Evolutionary conservation across 1,284 basidiomycete genomes (phyloP), one percentile per base, ranked within the genome.

Genomic region (Ceratobasidium sp.): DNA sequence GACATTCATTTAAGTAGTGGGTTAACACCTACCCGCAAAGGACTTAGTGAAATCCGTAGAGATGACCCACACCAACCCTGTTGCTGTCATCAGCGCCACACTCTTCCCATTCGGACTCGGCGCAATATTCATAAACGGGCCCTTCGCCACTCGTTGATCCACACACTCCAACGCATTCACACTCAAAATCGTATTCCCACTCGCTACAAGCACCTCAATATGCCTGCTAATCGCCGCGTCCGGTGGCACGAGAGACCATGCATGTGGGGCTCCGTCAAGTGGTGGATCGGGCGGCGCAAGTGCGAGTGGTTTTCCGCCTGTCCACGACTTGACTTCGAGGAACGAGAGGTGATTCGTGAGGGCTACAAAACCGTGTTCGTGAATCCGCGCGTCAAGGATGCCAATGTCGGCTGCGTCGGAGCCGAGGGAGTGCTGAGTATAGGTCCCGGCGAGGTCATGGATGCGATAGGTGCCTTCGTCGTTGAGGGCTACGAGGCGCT

Each of bases 21-120:
- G 29, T 33, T 2, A 60, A 60, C 3, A 33, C 67, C 48, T 29
- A 60, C 67, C 67, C 14, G 74, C 54, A 75, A 41, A 62, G 79
- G 89, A 94, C 47, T 95, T 89, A 76, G 94, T 91, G 80, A 99
- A 97, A 82, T 99, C 96, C 19, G 93, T 89, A 6, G 95, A 97
- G 17, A 98, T 94, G 51, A 99, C 97, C 92, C 94, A 96, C 22
- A 99, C 88, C 14, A 87, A 86, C 11, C 90, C 91, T 29, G 86
- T 85, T 67, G 87, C 89, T 0, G 92, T 96, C 48, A 98, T 84
- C 14, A 99, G 86, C 0, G 96, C 96, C 15, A 99, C 87, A 50
- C 96, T 92, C 80, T 97, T 96, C 45, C 97, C 97, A 79, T 97
- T 97, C 0, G 97, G 97, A 0, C 96, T 98, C 0, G 94, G 91